A percentile compares a stretch with the other conserved stretches of the same genome.
Conservation (phyloP, 441 rosid species). For the Bocquillonia castaneifolia region DNA sequence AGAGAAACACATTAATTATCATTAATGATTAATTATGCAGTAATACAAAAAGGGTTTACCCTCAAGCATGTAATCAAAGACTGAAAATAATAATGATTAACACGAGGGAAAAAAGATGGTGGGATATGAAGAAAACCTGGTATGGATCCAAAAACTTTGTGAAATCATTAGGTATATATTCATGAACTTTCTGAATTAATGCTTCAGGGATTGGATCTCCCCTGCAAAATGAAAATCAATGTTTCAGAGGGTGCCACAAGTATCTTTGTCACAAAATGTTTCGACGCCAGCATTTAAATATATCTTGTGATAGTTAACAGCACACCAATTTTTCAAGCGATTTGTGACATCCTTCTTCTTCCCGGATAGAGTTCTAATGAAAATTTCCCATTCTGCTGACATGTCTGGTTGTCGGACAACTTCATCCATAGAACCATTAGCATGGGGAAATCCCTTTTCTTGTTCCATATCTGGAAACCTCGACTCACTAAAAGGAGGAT, state of each 20-base stretch:
- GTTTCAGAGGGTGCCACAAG: conserved; percentile 18
- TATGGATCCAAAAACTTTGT: conserved; percentile 41
- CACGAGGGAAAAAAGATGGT: neutral
- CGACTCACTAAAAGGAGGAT: conserved; percentile 47
- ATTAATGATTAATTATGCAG: conserved; percentile 10
- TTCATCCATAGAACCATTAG: conserved; percentile 30
- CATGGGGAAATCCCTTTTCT: conserved; percentile 21
- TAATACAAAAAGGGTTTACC: neutral
- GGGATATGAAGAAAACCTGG: conserved; percentile 46
- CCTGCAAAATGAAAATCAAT: conserved; percentile 42
- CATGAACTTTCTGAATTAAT: conserved; percentile 64
- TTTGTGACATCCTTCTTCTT: conserved; percentile 49
- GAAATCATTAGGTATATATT: conserved; percentile 74
- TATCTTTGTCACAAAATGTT: neutral
- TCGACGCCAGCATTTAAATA: neutral
- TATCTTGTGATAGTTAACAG: neutral
- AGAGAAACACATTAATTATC: conserved; percentile 18
- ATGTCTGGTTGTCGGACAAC: conserved; percentile 31
- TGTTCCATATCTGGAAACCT: conserved; percentile 32
- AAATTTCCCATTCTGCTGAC: conserved; percentile 70
- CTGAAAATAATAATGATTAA: neutral
- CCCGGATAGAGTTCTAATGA: conserved; percentile 43
- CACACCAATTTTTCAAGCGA: conserved; percentile 68
- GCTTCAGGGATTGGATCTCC: conserved; percentile 74
- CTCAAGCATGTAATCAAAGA: neutral